These are phyloP conservation scores for Malbranchea cinnamomea DNA, from an alignment of 2,329 filamentous ascomycete species.

Conservation along the genomic window DNA sequence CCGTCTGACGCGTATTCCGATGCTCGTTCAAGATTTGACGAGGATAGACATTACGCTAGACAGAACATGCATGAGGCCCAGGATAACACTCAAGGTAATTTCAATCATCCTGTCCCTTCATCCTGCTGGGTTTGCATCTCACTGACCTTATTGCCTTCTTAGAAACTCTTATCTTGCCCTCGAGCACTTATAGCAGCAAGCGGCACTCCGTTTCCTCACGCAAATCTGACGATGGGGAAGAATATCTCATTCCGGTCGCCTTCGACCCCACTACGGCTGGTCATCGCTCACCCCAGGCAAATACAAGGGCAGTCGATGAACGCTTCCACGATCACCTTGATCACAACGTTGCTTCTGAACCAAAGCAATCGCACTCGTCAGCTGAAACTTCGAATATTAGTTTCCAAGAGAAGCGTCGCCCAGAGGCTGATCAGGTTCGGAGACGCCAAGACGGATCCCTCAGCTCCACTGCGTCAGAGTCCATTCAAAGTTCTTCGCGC, in stretches of 20 bases:
- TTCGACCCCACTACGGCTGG: slow-evolving; percentile 53
- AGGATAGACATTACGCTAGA: slow-evolving; percentile 12
- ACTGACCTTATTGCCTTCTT: slow-evolving; percentile 10
- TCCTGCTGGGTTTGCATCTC: slow-evolving; percentile 3
- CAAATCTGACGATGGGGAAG: slow-evolving; percentile 41
- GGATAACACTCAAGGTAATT: slow-evolving; percentile 19
- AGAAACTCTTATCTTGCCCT: slow-evolving; percentile 54
- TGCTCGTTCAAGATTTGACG: slow-evolving; percentile 12
- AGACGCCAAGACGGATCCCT: slow-evolving; percentile 16
- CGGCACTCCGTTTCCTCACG: slow-evolving; percentile 55
- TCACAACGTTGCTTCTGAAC: slow-evolving; percentile 9
- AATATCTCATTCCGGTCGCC: slow-evolving; percentile 63
- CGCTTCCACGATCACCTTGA: slow-evolving; percentile 44
- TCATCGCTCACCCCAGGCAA: slow-evolving; percentile 39
- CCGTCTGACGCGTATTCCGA: slow-evolving; percentile 52
- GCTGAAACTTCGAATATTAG: slow-evolving; percentile 68
- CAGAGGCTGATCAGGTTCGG: slow-evolving; percentile 27
- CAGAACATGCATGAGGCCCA: slow-evolving; percentile 15
- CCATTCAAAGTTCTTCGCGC: slow-evolving; percentile 5
- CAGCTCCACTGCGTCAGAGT: slow-evolving; percentile 8
- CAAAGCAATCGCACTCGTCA: slow-evolving; percentile 18
- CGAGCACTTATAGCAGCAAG: slow-evolving; percentile 63
- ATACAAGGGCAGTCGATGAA: slow-evolving; percentile 27
- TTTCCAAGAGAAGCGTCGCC: slow-evolving; percentile 70
- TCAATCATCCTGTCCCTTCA: not conserved